phyloP scores from a whole-genome alignment of 2,329 filamentous ascomycete species.

The Anisogramma anomala region DNA sequence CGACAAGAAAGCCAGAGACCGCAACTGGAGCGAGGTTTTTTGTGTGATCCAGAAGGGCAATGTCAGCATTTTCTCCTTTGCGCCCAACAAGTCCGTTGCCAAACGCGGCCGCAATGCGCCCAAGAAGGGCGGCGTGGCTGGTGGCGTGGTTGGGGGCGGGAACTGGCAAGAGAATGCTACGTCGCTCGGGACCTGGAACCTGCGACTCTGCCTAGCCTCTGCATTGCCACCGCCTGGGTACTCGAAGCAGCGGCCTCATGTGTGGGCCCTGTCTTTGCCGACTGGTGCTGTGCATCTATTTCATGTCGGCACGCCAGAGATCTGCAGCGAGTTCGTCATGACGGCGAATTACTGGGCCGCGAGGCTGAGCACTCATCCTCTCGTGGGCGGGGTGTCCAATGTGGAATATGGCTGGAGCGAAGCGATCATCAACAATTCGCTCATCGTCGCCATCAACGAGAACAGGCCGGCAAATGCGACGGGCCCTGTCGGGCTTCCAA shows the following conservation, averaged over 20 bases:
- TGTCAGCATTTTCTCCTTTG: constrained; percentile 89
- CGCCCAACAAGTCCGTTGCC: constrained; percentile 58
- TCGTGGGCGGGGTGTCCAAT: constrained; percentile 88
- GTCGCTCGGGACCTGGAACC: constrained; percentile 71
- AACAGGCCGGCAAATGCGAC: constrained; percentile 22
- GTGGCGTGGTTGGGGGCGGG: constrained; percentile 77
- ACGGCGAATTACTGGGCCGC: constrained; percentile 98
- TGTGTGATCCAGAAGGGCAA: constrained; percentile 92
- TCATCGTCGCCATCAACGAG: constrained; percentile 43
- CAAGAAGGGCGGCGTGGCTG: constrained; percentile 56
- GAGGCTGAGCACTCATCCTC: constrained; percentile 80
- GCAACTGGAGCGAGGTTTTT: constrained; percentile 91
- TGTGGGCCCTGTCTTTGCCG: constrained; percentile 87
- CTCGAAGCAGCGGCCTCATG: constrained; percentile 77
- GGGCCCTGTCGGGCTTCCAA: constrained; percentile 21
- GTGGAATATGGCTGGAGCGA: constrained; percentile 97
- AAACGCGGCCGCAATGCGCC: constrained; percentile 40
- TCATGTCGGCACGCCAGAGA: constrained; percentile 90
- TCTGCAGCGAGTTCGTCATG: constrained; percentile 85
- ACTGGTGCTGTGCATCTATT: constrained; percentile 96
- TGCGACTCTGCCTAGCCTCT: constrained; percentile 86
- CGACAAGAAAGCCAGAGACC: constrained; percentile 85
- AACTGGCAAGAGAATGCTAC: constrained; percentile 98
- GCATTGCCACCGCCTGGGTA: constrained; percentile 84
- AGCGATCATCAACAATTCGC: constrained; percentile 54